Conservation (phyloP, 345 rosid genomes). For the Acer campestre region DNA sequence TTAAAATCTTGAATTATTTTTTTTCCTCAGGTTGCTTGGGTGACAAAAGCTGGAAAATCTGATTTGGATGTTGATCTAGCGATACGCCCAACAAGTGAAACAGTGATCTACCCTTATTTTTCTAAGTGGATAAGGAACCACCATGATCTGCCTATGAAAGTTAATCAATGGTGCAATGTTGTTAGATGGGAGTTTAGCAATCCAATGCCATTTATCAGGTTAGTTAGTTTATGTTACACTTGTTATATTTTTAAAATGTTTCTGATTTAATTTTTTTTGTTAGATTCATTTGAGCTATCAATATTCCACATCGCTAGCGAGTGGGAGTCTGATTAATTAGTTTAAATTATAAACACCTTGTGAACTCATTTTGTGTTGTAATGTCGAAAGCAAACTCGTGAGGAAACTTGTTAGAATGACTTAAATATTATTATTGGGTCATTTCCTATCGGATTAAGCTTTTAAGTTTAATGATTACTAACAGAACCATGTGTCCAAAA, state of each 20-base stretch:
- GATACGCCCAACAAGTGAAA: constrained; percentile 97
- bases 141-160: constrained; percentile 89
- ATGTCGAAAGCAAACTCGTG: too few species aligned
- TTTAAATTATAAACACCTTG: too few species aligned
- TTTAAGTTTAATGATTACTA: too few species aligned
- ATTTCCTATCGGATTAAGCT: too few species aligned
- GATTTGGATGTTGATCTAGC: constrained; percentile 91
- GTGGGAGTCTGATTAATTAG: too few species aligned
- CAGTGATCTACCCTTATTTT: constrained; percentile 94
- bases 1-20: not conserved
- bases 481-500: not conserved
- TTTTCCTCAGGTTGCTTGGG: constrained; percentile 90
- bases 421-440: too few species aligned
- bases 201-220: constrained; percentile 97
- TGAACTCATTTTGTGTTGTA: too few species aligned
- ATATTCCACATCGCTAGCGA: too few species aligned
- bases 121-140: constrained; percentile 98
- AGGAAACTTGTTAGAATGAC: too few species aligned
- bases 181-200: constrained; percentile 99
- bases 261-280: too few species aligned
- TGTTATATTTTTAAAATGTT: not conserved
- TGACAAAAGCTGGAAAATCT: constrained; percentile 85
- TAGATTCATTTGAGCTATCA: too few species aligned
- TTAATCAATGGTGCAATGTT: constrained; percentile 99
- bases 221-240: too few species aligned